Evolutionary conservation across 2,329 filamentous ascomycete species (phyloP).

Genomic region (Acrodontium crateriforme): DNA sequence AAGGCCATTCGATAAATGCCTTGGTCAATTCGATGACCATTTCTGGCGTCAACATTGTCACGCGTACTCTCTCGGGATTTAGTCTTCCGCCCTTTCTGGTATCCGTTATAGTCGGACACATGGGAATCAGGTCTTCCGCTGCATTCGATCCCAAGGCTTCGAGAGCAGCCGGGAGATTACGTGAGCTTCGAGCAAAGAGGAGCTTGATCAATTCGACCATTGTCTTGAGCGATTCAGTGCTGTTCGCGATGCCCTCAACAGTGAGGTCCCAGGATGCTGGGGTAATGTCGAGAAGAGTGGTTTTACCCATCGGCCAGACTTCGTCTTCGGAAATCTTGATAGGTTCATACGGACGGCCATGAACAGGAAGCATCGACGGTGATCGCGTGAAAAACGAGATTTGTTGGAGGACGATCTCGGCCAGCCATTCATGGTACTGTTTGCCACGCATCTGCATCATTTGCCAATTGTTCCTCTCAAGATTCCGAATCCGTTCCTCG

Average conservation of each 20-base stretch:
- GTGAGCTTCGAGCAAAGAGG: slow-evolving; percentile 24
- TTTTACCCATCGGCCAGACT: slow-evolving; percentile 46
- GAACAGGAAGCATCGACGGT: slow-evolving; percentile 45
- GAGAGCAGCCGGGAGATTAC: slow-evolving; percentile 32
- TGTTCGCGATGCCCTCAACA: slow-evolving; percentile 14
- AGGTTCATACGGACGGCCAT: slow-evolving; percentile 58
- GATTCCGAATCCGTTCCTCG: slow-evolving; percentile 3
- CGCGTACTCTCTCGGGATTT: slow-evolving; percentile 30
- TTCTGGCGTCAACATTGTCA: slow-evolving; percentile 36
- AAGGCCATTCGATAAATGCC: slow-evolving; percentile 54
- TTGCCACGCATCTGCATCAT: background rate
- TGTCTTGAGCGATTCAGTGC: slow-evolving; percentile 10
- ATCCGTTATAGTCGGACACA: slow-evolving; percentile 39
- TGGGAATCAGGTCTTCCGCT: slow-evolving; percentile 36
- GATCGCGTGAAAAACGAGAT: slow-evolving; percentile 10
- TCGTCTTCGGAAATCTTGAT: slow-evolving; percentile 45
- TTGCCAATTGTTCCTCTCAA: slow-evolving; percentile 1
- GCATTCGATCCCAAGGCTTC: slow-evolving; percentile 47
- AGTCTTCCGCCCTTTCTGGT: slow-evolving; percentile 31
- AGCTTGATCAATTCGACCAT: slow-evolving; percentile 35
- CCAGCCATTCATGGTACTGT: background rate
- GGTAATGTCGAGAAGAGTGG: slow-evolving; percentile 52
- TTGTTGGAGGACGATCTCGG: slow-evolving; percentile 10
- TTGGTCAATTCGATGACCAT: slow-evolving; percentile 47
- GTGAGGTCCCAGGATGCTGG: slow-evolving; percentile 33